phyloP scores from a whole-genome alignment of 2,329 filamentous ascomycete genomes.

The Fusarium coicis region DNA sequence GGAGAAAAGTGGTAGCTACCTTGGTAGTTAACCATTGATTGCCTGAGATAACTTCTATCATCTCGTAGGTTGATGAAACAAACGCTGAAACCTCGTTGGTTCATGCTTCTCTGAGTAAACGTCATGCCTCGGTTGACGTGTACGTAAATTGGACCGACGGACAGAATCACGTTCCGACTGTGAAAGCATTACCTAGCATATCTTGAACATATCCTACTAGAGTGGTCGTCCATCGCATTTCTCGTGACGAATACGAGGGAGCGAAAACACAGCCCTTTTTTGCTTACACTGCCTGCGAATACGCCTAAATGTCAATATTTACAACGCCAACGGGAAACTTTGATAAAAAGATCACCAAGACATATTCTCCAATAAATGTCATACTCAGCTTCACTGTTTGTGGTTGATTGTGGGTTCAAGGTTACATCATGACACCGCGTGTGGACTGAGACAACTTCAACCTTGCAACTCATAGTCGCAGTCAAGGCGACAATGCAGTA shows the following conservation, averaged over 20 bases:
- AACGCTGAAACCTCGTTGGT: slow-evolving; percentile 22
- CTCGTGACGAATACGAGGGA: slow-evolving; percentile 24
- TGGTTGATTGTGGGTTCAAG: background rate
- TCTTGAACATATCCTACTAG: background rate
- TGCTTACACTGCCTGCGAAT: background rate
- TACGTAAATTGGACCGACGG: slow-evolving; percentile 16
- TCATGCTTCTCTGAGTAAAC: slow-evolving; percentile 3
- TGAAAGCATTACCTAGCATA: background rate
- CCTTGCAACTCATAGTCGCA: background rate
- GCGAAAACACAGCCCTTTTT: background rate
- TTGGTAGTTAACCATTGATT: background rate
- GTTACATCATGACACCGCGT: slow-evolving; percentile 21
- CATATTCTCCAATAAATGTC: background rate
- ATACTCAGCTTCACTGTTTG: background rate
- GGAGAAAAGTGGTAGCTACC: background rate
- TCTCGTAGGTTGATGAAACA: slow-evolving; percentile 3
- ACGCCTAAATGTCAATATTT: background rate
- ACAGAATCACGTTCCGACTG: background rate
- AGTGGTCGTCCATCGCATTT: background rate
- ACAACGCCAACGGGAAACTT: background rate
- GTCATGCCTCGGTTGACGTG: slow-evolving; percentile 12
- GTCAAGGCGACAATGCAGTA: slow-evolving; percentile 23
- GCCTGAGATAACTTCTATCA: slow-evolving; percentile 1
- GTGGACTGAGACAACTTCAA: slow-evolving; percentile 15
- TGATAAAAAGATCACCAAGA: background rate